Evolutionary conservation across 257 asterid species (phyloP).

Genomic region (Apocynum venetum): DNA sequence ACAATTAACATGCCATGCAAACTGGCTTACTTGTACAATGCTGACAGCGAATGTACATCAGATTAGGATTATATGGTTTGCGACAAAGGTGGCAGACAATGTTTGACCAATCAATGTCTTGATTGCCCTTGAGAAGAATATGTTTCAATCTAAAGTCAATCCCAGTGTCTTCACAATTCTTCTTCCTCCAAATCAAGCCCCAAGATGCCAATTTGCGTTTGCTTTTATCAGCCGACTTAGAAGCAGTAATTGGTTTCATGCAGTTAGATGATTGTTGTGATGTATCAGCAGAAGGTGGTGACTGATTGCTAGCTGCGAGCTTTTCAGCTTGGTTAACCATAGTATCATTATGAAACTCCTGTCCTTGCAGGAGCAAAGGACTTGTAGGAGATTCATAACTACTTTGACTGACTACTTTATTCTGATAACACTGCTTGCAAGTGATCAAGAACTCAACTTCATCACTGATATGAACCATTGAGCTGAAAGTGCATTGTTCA

Average conservation of each 20-base stretch:
- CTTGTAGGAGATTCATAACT: constrained; percentile 48
- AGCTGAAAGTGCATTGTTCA: constrained; percentile 49
- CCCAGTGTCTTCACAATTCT: constrained; percentile 37
- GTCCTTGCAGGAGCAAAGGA: constrained; percentile 54
- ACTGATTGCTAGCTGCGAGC: constrained; percentile 21
- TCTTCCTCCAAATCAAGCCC: constrained; percentile 80
- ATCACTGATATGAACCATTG: constrained; percentile 31
- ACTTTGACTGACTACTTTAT: constrained; percentile 29
- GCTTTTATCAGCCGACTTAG: constrained; percentile 35
- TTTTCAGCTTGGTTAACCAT: constrained; percentile 30
- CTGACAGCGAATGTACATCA: constrained; percentile 70
- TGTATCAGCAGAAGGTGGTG: constrained; percentile 34
- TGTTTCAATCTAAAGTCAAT: constrained; percentile 48
- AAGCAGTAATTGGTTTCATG: constrained; percentile 29
- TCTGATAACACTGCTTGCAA: constrained; percentile 59
- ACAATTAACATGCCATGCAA: neutral
- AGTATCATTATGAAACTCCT: constrained; percentile 27
- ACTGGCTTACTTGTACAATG: constrained; percentile 55
- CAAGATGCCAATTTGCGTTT: constrained; percentile 33
- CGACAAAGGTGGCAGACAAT: constrained; percentile 57
- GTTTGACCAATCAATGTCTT: constrained; percentile 15
- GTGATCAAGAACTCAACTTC: constrained; percentile 35
- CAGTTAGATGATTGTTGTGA: constrained; percentile 26
- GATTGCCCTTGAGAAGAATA: constrained; percentile 52
- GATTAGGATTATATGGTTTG: constrained; percentile 45